Evolutionary conservation across 768 basidiomycete genomes (phyloP).

Genomic region (Serendipita vermifera): DNA sequence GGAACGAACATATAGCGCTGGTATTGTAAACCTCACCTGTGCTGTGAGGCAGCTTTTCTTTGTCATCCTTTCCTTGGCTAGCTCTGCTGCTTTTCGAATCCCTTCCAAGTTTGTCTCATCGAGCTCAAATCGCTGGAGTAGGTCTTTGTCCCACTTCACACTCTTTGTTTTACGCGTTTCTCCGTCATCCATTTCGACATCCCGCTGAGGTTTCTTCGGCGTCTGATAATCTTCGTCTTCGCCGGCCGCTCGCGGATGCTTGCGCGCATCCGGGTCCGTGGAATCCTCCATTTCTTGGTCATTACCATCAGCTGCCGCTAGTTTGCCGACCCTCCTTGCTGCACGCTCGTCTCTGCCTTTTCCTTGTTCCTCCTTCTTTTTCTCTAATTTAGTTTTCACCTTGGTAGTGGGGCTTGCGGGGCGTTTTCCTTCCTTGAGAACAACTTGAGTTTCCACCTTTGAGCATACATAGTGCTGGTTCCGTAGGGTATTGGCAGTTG

Average conservation of each 20-base stretch:
- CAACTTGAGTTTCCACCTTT: constrained; percentile 53
- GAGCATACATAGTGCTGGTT: constrained; percentile 56
- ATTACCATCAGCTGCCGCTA: constrained; percentile 19
- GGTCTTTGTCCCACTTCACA: constrained; percentile 67
- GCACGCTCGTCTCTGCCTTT: constrained; percentile 32
- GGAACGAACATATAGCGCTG: constrained; percentile 10
- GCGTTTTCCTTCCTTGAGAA: constrained; percentile 53
- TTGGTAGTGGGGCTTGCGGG: constrained; percentile 74
- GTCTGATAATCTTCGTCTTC: constrained; percentile 74
- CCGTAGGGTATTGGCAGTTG: constrained; percentile 52
- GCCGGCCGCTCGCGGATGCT: constrained; percentile 55
- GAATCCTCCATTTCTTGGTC: constrained; percentile 20
- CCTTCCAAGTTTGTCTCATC: constrained; percentile 30
- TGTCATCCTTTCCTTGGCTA: constrained; percentile 14
- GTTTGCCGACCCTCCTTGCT: constrained; percentile 35
- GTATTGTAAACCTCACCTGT: constrained; percentile 38
- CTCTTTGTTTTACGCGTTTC: constrained; percentile 30
- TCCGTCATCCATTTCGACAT: constrained; percentile 27
- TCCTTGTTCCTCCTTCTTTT: constrained; percentile 45
- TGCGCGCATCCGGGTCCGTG: constrained; percentile 21
- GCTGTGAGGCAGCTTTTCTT: constrained; percentile 59
- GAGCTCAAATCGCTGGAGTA: constrained; percentile 47
- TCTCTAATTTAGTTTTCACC: constrained; percentile 52
- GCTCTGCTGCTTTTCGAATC: constrained; percentile 26
- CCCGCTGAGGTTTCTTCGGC: constrained; percentile 36